phyloP scores from a whole-genome alignment of 2,329 filamentous ascomycete species.

The Juglanconis sp. region DNA sequence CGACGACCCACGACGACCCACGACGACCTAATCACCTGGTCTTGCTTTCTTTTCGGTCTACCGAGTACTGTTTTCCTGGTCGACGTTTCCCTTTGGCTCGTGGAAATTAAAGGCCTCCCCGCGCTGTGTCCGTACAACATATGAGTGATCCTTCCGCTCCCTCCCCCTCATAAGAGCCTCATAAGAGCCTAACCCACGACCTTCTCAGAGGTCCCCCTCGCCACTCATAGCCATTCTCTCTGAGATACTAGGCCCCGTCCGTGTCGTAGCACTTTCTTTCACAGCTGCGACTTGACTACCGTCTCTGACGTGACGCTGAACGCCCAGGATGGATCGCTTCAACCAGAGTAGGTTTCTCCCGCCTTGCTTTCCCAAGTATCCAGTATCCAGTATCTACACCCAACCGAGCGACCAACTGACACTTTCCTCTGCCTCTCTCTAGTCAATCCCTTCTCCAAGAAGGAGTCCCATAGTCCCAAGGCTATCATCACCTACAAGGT shows the following conservation, averaged over 20 bases:
- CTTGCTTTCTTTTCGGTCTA: background rate
- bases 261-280: background rate
- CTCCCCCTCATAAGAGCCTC: background rate
- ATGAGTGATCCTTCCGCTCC: background rate
- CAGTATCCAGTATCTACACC: too few species aligned
- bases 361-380: background rate
- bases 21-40: background rate
- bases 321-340: constrained; percentile 15
- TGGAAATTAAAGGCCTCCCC: background rate
- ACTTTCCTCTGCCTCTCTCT: background rate
- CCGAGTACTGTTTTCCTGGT: background rate
- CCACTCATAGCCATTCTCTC: background rate
- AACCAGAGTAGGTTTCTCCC: constrained; percentile 11
- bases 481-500: constrained; percentile 72
- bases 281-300: too few species aligned
- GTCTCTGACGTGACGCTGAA: too few species aligned
- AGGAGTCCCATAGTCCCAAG: constrained; percentile 60
- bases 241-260: background rate
- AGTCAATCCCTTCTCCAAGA: constrained; percentile 76
- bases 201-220: constrained; percentile 4
- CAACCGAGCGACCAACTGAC: too few species aligned
- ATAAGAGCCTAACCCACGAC: background rate
- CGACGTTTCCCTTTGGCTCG: background rate
- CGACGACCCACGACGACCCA: too few species aligned
- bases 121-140: background rate